Percentiles rank a stretch among this genome's conserved stretches.
These are phyloP conservation scores for Bocquillonia castaneifolia DNA, from an alignment of 441 rosid genomes.

Conservation along the genomic window DNA sequence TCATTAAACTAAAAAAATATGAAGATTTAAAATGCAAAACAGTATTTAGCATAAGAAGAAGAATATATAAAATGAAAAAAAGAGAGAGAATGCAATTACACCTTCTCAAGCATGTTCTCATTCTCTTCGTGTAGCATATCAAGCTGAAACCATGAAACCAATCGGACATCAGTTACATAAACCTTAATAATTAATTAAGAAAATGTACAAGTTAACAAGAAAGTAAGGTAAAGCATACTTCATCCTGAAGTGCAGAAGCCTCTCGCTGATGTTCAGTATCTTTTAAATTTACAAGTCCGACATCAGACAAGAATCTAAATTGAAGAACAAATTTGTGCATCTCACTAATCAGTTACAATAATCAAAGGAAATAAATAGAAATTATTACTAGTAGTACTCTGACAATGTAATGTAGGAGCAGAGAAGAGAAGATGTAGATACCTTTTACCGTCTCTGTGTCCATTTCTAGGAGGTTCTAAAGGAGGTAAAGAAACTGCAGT, in stretches of 20 bases:
- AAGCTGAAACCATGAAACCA: constrained; percentile 42
- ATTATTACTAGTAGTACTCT: no score
- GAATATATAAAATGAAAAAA: no score
- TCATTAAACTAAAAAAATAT: constrained; percentile 9
- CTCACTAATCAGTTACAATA: constrained; percentile 16
- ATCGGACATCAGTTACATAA: no score
- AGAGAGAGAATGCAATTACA: constrained; percentile 20
- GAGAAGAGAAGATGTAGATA: no score
- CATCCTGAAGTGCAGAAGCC: constrained; percentile 91
- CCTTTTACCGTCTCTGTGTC: constrained; percentile 32
- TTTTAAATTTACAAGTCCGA: constrained; percentile 35
- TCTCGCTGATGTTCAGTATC: constrained; percentile 58
- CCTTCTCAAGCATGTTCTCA: constrained; percentile 59
- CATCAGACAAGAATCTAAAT: constrained; percentile 56
- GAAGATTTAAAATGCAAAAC: neutral
- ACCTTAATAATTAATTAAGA: no score
- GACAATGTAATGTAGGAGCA: no score
- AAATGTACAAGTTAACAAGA: neutral
- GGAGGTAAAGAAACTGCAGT: constrained; percentile 57
- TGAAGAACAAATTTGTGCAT: neutral
- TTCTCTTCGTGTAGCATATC: constrained; percentile 87
- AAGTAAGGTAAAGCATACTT: constrained; percentile 41
- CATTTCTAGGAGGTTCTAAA: constrained; percentile 47
- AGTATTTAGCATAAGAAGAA: neutral
- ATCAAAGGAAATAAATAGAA: neutral